A percentile compares a stretch with the other conserved stretches of the same genome.
These are phyloP conservation scores for Rosa lucieae DNA, from an alignment of 306 rosid species.

Conservation along the genomic window DNA sequence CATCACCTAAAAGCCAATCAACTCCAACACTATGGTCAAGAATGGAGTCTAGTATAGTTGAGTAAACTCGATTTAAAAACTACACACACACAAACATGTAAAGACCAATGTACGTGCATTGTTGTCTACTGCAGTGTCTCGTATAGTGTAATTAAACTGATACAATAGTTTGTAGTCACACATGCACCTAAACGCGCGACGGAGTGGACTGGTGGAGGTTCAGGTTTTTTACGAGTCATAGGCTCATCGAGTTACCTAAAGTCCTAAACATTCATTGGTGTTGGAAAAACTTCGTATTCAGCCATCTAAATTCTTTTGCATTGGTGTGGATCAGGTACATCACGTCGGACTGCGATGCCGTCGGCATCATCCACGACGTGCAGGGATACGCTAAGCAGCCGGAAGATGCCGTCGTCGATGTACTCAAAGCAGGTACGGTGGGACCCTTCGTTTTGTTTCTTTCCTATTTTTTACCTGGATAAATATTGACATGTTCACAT, in stretches of 20 bases:
- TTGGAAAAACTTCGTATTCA: no score
- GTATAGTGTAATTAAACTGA: no score
- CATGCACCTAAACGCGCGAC: neutral
- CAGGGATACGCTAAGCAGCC: conserved; percentile 61
- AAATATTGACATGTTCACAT: neutral
- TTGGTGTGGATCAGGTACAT: conserved; percentile 53
- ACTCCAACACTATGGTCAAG: no score
- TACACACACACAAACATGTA: neutral
- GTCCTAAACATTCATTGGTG: no score
- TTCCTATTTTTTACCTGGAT: neutral
- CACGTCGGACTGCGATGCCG: conserved; percentile 89
- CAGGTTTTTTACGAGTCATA: no score
- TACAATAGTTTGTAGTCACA: no score
- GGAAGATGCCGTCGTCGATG: conserved; percentile 81
- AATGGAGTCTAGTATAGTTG: neutral
- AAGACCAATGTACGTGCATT: neutral
- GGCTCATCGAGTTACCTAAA: no score
- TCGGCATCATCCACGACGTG: conserved; percentile 47
- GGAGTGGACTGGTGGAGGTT: no score
- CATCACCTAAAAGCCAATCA: no score
- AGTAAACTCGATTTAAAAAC: neutral
- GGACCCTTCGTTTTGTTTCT: neutral
- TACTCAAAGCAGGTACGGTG: conserved; percentile 67
- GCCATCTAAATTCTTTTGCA: no score
- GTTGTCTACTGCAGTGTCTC: no score